These are phyloP conservation scores for Wickerhamiella vanderwaltii DNA, from an alignment of 805 yeast genomes.

Conservation along the genomic window DNA sequence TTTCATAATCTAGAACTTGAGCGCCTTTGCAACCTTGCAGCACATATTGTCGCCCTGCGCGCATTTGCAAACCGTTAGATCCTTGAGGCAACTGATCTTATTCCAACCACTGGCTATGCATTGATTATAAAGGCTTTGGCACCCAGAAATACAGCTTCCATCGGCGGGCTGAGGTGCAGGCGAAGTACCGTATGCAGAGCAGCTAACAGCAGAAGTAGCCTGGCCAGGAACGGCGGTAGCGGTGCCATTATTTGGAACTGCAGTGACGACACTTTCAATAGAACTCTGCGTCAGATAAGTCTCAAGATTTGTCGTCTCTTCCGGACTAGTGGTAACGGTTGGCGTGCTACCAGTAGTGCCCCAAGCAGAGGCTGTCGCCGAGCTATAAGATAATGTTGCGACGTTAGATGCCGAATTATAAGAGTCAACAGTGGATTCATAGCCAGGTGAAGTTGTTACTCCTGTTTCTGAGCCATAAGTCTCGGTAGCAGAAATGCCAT, in stretches of 20 bases:
- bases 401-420: no score
- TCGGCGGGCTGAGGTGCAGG: conserved; percentile 14
- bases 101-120: conserved; percentile 14
- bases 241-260: not conserved
- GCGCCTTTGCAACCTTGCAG: conserved; percentile 16
- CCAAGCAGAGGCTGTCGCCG: no score
- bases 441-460: no score
- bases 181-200: conserved; percentile 12
- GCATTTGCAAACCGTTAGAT: conserved; percentile 19
- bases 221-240: conserved; percentile 4
- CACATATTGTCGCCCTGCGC: conserved; percentile 18
- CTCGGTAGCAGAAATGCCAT: not conserved
- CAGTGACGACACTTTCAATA: not conserved
- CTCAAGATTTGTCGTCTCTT: not conserved
- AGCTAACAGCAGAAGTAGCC: conserved; percentile 1
- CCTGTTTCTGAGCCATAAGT: no score
- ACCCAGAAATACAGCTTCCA: conserved; percentile 21
- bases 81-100: conserved; percentile 15
- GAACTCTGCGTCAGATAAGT: not conserved
- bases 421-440: no score
- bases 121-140: conserved; percentile 12
- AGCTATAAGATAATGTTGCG: no score
- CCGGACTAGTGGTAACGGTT: no score
- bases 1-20: no score
- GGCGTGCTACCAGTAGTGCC: no score